Evolutionary conservation across 176 grass and related monocot species (phyloP).

Genomic region (Hordeum vulgare): MorexV3_pseudomolecules_assembly NC_058522.1:415831513-415832012

Average conservation of each 20-base stretch:
- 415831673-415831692: background rate
- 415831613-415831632: slow-evolving; percentile 59
- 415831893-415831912: slow-evolving; percentile 47
- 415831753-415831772: slow-evolving; percentile 82
- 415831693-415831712: background rate
- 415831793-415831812: slow-evolving; percentile 56
- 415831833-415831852: slow-evolving; percentile 68
- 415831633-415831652: slow-evolving; percentile 77
- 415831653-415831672: background rate
- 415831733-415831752: background rate
- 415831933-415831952: slow-evolving; percentile 85
- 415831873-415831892: slow-evolving; percentile 71
- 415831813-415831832: slow-evolving; percentile 51
- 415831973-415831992: slow-evolving; percentile 68
- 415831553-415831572: slow-evolving; percentile 52
- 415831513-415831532: slow-evolving; percentile 32
- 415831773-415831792: slow-evolving; percentile 79
- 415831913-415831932: slow-evolving; percentile 36
- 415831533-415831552: slow-evolving; percentile 75
- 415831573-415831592: slow-evolving; percentile 58
- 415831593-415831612: slow-evolving; percentile 77
- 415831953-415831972: slow-evolving; percentile 56
- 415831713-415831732: background rate
- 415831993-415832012: slow-evolving; percentile 72
- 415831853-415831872: slow-evolving; percentile 60